phyloP scores from a whole-genome alignment of 805 yeast genomes.

The Yarrowia sp. region DNA sequence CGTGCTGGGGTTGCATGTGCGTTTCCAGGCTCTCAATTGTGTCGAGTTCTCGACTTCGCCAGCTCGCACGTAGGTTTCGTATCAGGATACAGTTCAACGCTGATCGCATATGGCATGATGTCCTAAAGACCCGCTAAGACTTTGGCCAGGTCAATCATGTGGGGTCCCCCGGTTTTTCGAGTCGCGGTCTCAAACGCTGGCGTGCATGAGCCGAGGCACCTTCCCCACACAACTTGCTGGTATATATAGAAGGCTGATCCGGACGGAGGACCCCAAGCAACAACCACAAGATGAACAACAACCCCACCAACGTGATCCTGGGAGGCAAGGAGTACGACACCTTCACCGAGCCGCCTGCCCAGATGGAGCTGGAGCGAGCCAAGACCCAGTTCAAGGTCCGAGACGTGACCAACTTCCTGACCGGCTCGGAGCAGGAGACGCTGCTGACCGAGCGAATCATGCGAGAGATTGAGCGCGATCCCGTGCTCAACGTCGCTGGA shows the following conservation, averaged over 20 bases:
- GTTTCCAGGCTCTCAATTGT: too few relatives aligned
- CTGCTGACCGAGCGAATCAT: conserved; percentile 42
- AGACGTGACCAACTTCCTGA: conserved; percentile 45
- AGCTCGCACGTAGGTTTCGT: not conserved
- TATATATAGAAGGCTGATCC: not conserved
- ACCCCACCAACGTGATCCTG: conserved; percentile 25
- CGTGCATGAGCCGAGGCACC: conserved; percentile 19
- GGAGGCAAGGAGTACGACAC: conserved; percentile 32
- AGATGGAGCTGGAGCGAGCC: conserved; percentile 44
- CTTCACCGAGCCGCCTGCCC: conserved; percentile 40
- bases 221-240: not conserved
- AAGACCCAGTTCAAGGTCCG: conserved; percentile 41
- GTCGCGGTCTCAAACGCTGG: not conserved
- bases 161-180: conserved; percentile 10
- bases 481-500: conserved; percentile 46
- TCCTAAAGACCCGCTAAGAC: not conserved
- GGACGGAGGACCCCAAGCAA: not conserved
- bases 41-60: too few relatives aligned
- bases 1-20: too few relatives aligned
- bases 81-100: conserved; percentile 17
- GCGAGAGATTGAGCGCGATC: conserved; percentile 54
- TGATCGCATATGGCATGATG: conserved; percentile 21
- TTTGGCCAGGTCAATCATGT: not conserved
- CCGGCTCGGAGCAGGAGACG: conserved; percentile 45
- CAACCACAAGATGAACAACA: conserved; percentile 8